Evolutionary conservation across 352 stramenopile species (phyloP).

Genomic region (Aphanomyces stellatus): DNA sequence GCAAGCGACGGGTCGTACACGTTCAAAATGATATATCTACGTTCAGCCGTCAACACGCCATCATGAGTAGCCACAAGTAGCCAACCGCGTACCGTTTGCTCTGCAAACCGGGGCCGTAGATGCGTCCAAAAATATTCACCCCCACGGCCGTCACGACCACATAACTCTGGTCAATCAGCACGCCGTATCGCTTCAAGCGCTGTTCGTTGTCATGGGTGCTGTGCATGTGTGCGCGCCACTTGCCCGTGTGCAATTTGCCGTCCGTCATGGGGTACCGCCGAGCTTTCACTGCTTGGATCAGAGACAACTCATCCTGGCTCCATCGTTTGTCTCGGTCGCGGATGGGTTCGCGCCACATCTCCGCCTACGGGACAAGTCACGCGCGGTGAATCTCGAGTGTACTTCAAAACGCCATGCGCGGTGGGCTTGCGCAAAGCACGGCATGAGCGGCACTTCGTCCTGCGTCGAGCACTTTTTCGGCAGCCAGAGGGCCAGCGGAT

Average conservation of each 20-base stretch:
- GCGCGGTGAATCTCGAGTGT: background rate
- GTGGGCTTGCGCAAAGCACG: conserved; percentile 47
- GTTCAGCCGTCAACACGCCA: background rate
- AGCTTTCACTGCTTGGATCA: conserved; percentile 25
- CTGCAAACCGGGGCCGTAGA: conserved; percentile 43
- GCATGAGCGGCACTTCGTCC: conserved; percentile 67
- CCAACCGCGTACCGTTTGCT: conserved; percentile 14
- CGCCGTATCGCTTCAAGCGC: conserved; percentile 37
- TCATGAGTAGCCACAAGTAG: background rate
- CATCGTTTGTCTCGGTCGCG: conserved; percentile 54
- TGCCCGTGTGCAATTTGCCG: conserved; percentile 29
- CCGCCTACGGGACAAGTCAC: conserved; percentile 24
- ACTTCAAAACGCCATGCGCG: conserved; percentile 22
- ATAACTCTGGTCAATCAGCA: conserved; percentile 52
- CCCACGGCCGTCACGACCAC: conserved; percentile 51
- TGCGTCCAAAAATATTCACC: conserved; percentile 41
- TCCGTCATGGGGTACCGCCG: conserved; percentile 33
- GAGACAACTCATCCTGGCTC: conserved; percentile 38
- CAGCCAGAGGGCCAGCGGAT: conserved; percentile 35
- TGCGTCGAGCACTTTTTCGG: conserved; percentile 37
- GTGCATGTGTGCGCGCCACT: conserved; percentile 29
- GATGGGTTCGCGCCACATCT: conserved; percentile 47
- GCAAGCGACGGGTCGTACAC: conserved; percentile 43
- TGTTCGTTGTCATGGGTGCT: conserved; percentile 24
- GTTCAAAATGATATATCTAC: conserved; percentile 36